phyloP scores from a whole-genome alignment of 2,329 filamentous ascomycete species.

The Penicillium sp. region DNA sequence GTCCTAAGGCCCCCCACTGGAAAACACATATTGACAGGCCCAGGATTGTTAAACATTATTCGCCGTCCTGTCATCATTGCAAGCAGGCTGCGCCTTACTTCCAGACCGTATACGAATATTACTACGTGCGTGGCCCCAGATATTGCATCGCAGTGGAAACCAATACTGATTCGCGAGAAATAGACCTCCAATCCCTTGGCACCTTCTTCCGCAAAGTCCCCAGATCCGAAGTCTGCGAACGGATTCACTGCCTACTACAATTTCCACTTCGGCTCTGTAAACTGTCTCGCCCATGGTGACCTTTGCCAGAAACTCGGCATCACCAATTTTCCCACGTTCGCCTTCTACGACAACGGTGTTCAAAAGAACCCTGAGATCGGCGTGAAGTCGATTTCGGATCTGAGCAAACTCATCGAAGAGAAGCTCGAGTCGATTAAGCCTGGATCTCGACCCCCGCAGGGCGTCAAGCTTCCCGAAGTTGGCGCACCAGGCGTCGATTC shows the following conservation, averaged over 20 bases:
- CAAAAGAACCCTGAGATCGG: constrained; percentile 63
- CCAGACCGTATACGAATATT: constrained; percentile 94
- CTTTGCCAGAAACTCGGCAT: constrained; percentile 70
- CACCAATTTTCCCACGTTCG: constrained; percentile 69
- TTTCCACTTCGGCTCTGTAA: constrained; percentile 80
- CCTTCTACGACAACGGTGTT: constrained; percentile 76
- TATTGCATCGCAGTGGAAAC: not conserved
- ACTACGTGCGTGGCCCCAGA: constrained; percentile 51
- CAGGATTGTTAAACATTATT: constrained; percentile 55
- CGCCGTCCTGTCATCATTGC: constrained; percentile 66
- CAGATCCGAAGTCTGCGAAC: constrained; percentile 54
- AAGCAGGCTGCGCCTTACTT: constrained; percentile 75
- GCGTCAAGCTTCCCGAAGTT: constrained; percentile 67
- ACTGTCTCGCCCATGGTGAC: constrained; percentile 81
- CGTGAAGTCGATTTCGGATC: constrained; percentile 61
- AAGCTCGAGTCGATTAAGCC: constrained; percentile 75
- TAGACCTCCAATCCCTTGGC: constrained; percentile 73
- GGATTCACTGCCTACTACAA: constrained; percentile 81
- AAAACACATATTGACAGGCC: constrained; percentile 15
- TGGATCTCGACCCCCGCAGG: constrained; percentile 69
- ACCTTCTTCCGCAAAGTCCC: constrained; percentile 49
- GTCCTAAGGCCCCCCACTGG: constrained; percentile 7
- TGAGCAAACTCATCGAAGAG: constrained; percentile 72
- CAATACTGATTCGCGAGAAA: constrained; percentile 27
- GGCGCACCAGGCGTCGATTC: constrained; percentile 58